A percentile compares a stretch with the other conserved stretches of the same genome.
These are phyloP conservation scores for Triticum dicoccoides DNA, from an alignment of 176 grass and related monocot species.

Conservation along the genomic window DNA sequence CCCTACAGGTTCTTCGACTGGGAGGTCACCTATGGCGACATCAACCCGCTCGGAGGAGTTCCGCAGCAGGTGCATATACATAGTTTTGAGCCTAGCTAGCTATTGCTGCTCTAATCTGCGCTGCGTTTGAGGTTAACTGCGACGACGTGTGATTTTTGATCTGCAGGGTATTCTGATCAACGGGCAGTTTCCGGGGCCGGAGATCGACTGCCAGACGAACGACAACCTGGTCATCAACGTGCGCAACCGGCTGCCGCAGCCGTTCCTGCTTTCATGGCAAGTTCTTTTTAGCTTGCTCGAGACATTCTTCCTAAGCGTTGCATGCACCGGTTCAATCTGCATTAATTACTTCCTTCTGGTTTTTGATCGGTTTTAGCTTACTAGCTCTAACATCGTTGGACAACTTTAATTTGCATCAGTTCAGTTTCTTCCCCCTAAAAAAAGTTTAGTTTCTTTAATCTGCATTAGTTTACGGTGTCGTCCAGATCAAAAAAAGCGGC, in stretches of 20 bases:
- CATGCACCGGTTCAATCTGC: not conserved
- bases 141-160: not conserved
- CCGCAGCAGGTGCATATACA: conserved; percentile 43
- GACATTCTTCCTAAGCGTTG: not conserved
- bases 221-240: conserved; percentile 77
- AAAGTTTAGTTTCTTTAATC: not conserved
- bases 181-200: conserved; percentile 75
- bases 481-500: not conserved
- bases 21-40: conserved; percentile 52
- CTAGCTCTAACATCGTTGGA: not conserved
- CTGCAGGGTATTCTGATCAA: conserved; percentile 72
- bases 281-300: not conserved
- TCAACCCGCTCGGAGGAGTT: conserved; percentile 46
- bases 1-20: conserved; percentile 66
- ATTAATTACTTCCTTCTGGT: not conserved
- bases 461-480: not conserved
- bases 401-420: not conserved
- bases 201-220: conserved; percentile 65
- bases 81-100: no score
- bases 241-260: conserved; percentile 52
- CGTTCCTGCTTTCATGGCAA: conserved; percentile 82
- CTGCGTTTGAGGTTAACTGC: not conserved
- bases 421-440: no score
- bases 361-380: not conserved
- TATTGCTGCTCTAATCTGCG: not conserved